These are phyloP conservation scores for Podaxis sp. DNA, from an alignment of 768 basidiomycete species.

Conservation along the genomic window DNA sequence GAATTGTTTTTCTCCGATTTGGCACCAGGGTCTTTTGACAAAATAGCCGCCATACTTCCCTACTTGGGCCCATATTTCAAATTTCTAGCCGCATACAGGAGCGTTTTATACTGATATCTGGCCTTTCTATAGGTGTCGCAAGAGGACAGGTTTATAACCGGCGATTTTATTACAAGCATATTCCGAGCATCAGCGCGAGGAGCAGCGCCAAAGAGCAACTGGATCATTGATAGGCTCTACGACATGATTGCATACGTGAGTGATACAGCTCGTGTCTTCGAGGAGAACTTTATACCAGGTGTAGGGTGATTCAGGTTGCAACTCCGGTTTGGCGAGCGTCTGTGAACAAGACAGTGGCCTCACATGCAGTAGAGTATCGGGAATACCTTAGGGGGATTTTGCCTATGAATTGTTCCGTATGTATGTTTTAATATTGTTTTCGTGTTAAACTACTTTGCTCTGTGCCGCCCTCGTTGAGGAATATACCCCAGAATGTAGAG, in stretches of 20 bases:
- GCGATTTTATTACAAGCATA: constrained; percentile 63
- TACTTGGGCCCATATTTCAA: neutral
- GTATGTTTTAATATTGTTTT: neutral
- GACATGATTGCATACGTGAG: constrained; percentile 49
- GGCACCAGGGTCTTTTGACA: too few species aligned
- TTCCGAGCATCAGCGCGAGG: constrained; percentile 72
- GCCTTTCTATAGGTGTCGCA: constrained; percentile 54
- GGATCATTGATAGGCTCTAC: constrained; percentile 53
- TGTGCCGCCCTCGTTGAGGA: neutral
- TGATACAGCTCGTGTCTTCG: constrained; percentile 15
- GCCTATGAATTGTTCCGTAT: constrained; percentile 19
- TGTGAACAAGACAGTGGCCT: constrained; percentile 46
- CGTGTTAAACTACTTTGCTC: neutral
- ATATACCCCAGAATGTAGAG: neutral
- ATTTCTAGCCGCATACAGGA: neutral
- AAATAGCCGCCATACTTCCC: too few species aligned
- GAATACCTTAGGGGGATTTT: constrained; percentile 49
- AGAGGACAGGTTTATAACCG: constrained; percentile 72
- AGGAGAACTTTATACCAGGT: constrained; percentile 11
- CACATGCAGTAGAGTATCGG: constrained; percentile 46
- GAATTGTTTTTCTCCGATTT: too few species aligned
- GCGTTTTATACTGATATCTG: neutral
- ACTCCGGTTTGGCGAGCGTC: constrained; percentile 51
- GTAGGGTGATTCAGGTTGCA: constrained; percentile 38
- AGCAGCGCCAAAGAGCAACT: constrained; percentile 56